Evolutionary conservation across 306 rosid genomes (phyloP).

Genomic region (Begonia masoniana): DNA sequence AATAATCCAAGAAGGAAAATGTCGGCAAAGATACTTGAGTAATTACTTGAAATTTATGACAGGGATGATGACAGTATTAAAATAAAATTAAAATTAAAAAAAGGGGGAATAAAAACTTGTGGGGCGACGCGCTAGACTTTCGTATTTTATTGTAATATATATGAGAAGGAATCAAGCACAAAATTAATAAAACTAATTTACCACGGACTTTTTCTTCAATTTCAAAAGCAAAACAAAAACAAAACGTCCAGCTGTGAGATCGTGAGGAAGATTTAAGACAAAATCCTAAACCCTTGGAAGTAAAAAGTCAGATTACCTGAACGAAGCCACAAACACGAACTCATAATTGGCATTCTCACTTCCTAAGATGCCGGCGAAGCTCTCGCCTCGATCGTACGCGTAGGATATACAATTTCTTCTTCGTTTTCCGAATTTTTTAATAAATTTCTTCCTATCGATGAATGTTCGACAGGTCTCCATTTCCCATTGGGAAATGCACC

Average conservation of each 20-base stretch:
- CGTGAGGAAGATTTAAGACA: conserved; percentile 3
- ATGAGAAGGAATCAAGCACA: too few relatives aligned
- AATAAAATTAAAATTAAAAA: too few relatives aligned
- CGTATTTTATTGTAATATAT: too few relatives aligned
- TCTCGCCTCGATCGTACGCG: conserved; percentile 4
- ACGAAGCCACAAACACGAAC: conserved; percentile 4
- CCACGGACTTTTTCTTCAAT: too few relatives aligned
- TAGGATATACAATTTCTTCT: background rate
- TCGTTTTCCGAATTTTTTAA: background rate
- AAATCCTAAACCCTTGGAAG: background rate
- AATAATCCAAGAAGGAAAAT: too few relatives aligned
- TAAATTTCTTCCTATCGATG: background rate
- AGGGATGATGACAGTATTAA: too few relatives aligned
- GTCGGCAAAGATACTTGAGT: too few relatives aligned
- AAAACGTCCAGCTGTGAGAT: conserved; percentile 11
- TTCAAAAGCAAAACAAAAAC: too few relatives aligned
- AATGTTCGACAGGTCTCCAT: background rate
- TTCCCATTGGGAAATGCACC: background rate
- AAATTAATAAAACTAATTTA: too few relatives aligned
- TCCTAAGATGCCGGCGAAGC: conserved; percentile 13
- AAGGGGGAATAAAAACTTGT: too few relatives aligned
- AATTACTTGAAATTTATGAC: too few relatives aligned
- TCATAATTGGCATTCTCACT: background rate
- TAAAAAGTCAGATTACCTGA: conserved; percentile 11
- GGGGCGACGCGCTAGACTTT: too few relatives aligned